Evolutionary conservation across 1,284 basidiomycete species (phyloP), one percentile per base, ranked within the genome.

Genomic region (Sanghuangporus weigelae): DNA sequence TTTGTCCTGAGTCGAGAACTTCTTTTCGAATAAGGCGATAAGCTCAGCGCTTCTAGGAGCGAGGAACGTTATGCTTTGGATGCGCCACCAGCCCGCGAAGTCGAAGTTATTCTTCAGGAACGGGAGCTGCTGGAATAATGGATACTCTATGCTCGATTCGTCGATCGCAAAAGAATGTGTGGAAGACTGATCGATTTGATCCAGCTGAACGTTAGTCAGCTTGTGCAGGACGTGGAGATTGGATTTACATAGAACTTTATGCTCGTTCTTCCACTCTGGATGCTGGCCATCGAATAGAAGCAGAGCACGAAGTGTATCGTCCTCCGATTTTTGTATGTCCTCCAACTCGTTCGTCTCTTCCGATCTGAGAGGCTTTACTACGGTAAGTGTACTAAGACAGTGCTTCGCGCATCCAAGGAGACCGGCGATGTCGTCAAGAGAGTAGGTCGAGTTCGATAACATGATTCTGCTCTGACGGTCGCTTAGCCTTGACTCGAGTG

Each of bases 221-320:
- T 44, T 50, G 23, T 44, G 63, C 39, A 64, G 54, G 23, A 57
- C 44, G 23, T 61, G 35, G 10, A 64, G 40, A 35, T 64, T 64
- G 8, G 63, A 57, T 38, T 64, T 64, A 59, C 63, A 64, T 8
- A 64, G 19, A 14, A 64, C 8, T 42, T 49, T 60, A n/a, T 60
- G 59, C 10, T 39, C 38, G 21, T 14, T 19, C 16, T 48, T 16
- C 63, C 63, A 64, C 11, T 61, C 54, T n/a, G 59, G 63, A 57
- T 64, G 63, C 48, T 61, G 63, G 44, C 58, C 63, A 5, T 60
- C 38, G 23, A 49, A 39, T 5, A 61, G 26, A 19, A 64, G 7
- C 42, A 64, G 57, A 21, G 58, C 51, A 7, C 21, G 21, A 19
- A 61, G 63, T 8, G 23, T 38, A 31, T 44, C 59, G n/a, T 53